These are phyloP conservation scores for Candida golubevii DNA, from an alignment of 805 yeast species.

Conservation along the genomic window DNA sequence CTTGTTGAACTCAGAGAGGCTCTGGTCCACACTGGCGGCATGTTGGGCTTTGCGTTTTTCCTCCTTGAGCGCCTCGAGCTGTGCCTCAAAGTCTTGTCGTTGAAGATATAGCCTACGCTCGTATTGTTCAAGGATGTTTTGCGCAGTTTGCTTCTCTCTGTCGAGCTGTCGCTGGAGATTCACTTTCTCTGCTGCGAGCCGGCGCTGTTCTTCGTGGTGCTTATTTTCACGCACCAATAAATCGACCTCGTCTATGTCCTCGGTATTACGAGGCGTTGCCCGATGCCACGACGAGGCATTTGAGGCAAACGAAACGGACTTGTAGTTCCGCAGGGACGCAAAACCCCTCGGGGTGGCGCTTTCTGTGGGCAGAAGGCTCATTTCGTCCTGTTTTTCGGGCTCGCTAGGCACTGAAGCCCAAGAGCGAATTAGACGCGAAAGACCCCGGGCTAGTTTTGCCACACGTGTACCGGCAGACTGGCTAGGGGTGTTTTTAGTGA, in stretches of 20 bases:
- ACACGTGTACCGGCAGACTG: constrained; percentile 1
- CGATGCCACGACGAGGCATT: no score
- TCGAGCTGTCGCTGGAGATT: constrained; percentile 1
- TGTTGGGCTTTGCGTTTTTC: no score
- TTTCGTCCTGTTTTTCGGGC: no score
- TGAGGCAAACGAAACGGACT: no score
- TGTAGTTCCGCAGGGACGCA: no score
- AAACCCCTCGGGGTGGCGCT: no score
- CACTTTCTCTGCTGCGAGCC: background rate
- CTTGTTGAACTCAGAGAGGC: no score
- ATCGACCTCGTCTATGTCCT: constrained; percentile 6
- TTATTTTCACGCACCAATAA: constrained; percentile 6
- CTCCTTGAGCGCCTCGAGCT: background rate
- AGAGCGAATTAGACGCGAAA: background rate
- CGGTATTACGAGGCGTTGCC: background rate
- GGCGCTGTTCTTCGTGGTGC: constrained; percentile 3
- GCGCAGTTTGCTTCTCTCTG: background rate
- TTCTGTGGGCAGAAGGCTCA: no score
- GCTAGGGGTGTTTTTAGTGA: background rate
- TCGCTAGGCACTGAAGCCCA: no score
- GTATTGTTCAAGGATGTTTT: constrained; percentile 2
- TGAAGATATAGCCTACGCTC: constrained; percentile 11
- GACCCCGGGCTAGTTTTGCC: constrained; percentile 4
- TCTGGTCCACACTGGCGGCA: no score
- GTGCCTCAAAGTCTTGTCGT: constrained; percentile 8